These are phyloP conservation scores for Oleoguttula mirabilis DNA, from an alignment of 495 filamentous ascomycete species.

Conservation along the genomic window DNA sequence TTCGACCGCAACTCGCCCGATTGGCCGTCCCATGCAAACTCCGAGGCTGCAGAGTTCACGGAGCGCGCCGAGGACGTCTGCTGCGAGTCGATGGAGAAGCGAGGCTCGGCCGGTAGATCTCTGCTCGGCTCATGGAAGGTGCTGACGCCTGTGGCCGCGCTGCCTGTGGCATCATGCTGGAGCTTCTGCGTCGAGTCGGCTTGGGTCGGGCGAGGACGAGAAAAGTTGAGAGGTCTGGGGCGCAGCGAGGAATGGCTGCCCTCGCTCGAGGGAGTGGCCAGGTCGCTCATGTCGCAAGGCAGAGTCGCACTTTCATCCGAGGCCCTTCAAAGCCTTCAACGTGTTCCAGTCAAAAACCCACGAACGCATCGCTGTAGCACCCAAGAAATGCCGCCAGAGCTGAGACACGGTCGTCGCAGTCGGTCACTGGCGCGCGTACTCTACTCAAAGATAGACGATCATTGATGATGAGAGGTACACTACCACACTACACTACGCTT, in stretches of 20 bases:
- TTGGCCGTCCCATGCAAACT: slow-evolving; percentile 14
- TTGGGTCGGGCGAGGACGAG: slow-evolving; percentile 8
- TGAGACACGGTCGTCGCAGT: too few relatives aligned
- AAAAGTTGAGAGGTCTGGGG: slow-evolving; percentile 13
- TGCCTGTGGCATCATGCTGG: slow-evolving; percentile 6
- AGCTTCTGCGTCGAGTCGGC: slow-evolving; percentile 3
- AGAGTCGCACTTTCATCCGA: too few relatives aligned
- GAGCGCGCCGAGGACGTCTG: not conserved
- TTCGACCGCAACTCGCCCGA: slow-evolving; percentile 7
- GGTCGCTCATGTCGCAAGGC: too few relatives aligned
- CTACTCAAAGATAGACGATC: too few relatives aligned
- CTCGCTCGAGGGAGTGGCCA: too few relatives aligned
- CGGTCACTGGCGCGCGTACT: too few relatives aligned
- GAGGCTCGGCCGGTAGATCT: slow-evolving; percentile 11
- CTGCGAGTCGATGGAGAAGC: slow-evolving; percentile 14
- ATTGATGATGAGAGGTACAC: too few relatives aligned
- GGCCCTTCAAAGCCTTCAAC: too few relatives aligned
- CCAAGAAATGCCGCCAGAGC: too few relatives aligned
- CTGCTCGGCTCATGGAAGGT: slow-evolving; percentile 6
- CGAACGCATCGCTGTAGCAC: too few relatives aligned
- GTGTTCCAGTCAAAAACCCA: too few relatives aligned
- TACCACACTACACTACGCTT: too few relatives aligned
- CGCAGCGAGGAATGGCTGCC: not conserved
- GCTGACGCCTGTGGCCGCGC: slow-evolving; percentile 3
- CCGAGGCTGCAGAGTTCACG: slow-evolving; percentile 2